These are phyloP conservation scores for Lactarius sanguifluus DNA, from an alignment of 768 basidiomycete genomes.

Conservation along the genomic window DNA sequence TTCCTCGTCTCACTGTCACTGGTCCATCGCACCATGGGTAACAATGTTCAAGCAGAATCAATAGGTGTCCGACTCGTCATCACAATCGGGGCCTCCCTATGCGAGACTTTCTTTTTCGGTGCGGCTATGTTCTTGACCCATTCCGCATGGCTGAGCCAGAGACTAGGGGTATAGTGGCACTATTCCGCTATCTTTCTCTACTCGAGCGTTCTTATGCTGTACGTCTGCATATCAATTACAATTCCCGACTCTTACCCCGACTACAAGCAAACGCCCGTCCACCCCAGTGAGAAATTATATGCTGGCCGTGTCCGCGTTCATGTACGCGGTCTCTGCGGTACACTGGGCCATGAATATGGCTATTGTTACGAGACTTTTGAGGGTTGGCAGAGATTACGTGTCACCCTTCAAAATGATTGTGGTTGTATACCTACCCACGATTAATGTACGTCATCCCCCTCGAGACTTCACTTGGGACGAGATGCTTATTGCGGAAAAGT, in stretches of 20 bases:
- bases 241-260: not conserved
- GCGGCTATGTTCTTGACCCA: no score
- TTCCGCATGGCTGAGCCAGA: not conserved
- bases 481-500: not conserved
- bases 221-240: not conserved
- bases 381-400: not conserved
- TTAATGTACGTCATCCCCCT: conserved; percentile 7
- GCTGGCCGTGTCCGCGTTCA: conserved; percentile 4
- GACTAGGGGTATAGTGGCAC: not conserved
- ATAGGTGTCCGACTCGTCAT: not conserved
- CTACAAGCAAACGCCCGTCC: not conserved
- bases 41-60: not conserved
- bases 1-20: not conserved
- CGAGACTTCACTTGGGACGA: not conserved
- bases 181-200: conserved; percentile 1
- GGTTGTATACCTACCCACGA: not conserved
- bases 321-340: conserved; percentile 9
- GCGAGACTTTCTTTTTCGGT: conserved; percentile 18
- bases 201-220: not conserved
- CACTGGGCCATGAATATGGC: conserved; percentile 1
- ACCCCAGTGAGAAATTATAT: not conserved
- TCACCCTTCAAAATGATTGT: not conserved
- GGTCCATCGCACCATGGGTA: not conserved
- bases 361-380: not conserved
- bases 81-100: not conserved